These are phyloP conservation scores for Heliamphora exappendiculata DNA, from an alignment of 148 eudicot species.

Conservation along the genomic window DNA sequence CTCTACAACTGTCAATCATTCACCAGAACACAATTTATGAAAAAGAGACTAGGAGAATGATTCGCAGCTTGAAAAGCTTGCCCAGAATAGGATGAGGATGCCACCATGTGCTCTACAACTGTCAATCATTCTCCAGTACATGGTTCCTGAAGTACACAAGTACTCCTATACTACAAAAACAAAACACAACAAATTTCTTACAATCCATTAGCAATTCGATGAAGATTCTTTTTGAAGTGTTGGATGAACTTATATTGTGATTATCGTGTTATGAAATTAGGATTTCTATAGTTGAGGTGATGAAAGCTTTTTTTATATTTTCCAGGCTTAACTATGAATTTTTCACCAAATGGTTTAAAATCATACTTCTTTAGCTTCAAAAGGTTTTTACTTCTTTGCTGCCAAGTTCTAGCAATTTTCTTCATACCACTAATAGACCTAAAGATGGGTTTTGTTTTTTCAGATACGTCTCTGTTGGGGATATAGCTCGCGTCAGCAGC, in stretches of 20 bases:
- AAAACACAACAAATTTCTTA: not conserved
- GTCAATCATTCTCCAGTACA: too few relatives aligned
- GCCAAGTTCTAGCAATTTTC: not conserved
- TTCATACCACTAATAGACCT: not conserved
- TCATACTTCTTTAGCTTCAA: not conserved
- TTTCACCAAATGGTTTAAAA: not conserved
- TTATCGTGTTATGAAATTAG: not conserved
- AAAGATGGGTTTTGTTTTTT: constrained; percentile 6
- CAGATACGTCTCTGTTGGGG: constrained; percentile 89
- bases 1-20: too few relatives aligned
- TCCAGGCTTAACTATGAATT: not conserved
- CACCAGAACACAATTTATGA: too few relatives aligned
- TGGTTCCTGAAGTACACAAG: too few relatives aligned
- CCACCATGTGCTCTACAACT: too few relatives aligned
- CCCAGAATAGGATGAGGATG: too few relatives aligned
- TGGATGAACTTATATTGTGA: not conserved
- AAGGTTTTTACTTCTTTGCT: not conserved
- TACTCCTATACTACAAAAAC: too few relatives aligned
- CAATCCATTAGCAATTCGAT: not conserved
- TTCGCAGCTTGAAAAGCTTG: too few relatives aligned
- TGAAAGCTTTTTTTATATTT: constrained; percentile 2
- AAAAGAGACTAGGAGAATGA: too few relatives aligned
- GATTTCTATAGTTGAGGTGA: not conserved
- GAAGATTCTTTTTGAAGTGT: not conserved
- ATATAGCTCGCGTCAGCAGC: constrained; percentile 68